Conservation (phyloP, 305 asterid species). For the Andrographis paniculata region DNA sequence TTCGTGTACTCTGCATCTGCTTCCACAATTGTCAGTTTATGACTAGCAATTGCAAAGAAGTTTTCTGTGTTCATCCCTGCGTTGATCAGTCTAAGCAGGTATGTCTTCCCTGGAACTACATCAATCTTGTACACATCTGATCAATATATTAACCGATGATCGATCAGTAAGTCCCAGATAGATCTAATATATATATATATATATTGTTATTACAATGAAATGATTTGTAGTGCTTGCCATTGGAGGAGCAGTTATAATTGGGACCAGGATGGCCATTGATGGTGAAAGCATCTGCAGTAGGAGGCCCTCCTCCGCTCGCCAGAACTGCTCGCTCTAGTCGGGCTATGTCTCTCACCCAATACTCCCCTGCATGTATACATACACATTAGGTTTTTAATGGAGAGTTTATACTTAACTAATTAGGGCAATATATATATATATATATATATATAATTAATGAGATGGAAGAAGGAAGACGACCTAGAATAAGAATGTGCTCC, state of each 20-base stretch:
- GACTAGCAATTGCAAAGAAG: constrained; percentile 55
- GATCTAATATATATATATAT: no score
- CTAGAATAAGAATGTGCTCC: constrained; percentile 48
- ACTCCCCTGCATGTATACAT: no score
- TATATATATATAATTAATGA: no score
- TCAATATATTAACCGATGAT: not conserved
- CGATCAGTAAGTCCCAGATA: not conserved
- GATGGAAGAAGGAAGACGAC: no score
- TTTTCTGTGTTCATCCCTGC: constrained; percentile 54
- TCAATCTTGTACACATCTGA: constrained; percentile 50
- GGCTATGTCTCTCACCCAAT: constrained; percentile 40
- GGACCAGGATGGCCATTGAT: constrained; percentile 78
- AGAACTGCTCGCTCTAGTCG: constrained; percentile 41
- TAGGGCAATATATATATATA: no score
- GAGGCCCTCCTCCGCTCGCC: constrained; percentile 51
- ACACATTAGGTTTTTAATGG: no score
- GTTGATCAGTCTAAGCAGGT: constrained; percentile 49
- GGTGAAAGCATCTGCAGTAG: constrained; percentile 49
- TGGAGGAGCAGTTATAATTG: constrained; percentile 48
- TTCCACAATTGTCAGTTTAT: constrained; percentile 50
- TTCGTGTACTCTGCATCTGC: constrained; percentile 61
- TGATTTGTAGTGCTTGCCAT: constrained; percentile 23
- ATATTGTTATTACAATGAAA: no score
- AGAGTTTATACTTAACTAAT: no score
- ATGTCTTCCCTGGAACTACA: constrained; percentile 56